Conservation (phyloP, 1,284 basidiomycete species). For the Ganoderma lingzhi region DNA sequence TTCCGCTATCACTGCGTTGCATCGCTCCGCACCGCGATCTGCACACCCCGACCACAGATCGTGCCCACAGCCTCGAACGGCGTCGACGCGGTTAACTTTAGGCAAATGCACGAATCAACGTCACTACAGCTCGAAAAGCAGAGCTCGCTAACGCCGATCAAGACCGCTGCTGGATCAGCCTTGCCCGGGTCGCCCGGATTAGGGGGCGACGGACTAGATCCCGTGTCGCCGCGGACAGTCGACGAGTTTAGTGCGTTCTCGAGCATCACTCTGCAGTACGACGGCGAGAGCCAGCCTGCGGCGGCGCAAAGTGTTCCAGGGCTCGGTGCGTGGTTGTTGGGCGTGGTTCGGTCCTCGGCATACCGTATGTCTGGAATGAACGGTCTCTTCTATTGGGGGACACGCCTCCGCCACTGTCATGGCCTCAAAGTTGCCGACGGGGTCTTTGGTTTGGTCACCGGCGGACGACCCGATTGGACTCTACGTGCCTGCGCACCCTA, state of each 20-base stretch:
- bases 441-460: constrained; percentile 21
- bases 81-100: constrained; percentile 90
- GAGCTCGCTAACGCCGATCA: constrained; percentile 39
- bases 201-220: constrained; percentile 59
- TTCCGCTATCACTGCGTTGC: constrained; percentile 9
- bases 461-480: constrained; percentile 21
- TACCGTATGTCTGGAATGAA: constrained; percentile 10
- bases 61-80: constrained; percentile 86
- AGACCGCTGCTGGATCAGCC: constrained; percentile 46
- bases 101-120: constrained; percentile 88
- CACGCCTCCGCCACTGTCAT: constrained; percentile 15
- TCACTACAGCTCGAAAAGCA: constrained; percentile 87
- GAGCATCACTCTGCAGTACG: constrained; percentile 88
- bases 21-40: constrained; percentile 16
- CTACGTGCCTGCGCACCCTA: constrained; percentile 5
- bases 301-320: constrained; percentile 15
- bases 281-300: constrained; percentile 60
- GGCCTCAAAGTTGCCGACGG: constrained; percentile 2
- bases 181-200: constrained; percentile 55
- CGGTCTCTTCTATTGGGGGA: background rate
- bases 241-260: constrained; percentile 86
- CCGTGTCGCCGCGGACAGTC: constrained; percentile 40
- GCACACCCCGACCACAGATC: constrained; percentile 59
- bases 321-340: constrained; percentile 5
- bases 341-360: constrained; percentile 8